Evolutionary conservation across 768 basidiomycete genomes (phyloP), one percentile per base, ranked within the genome.

Genomic region (Clitopilus passeckerianus): DNA sequence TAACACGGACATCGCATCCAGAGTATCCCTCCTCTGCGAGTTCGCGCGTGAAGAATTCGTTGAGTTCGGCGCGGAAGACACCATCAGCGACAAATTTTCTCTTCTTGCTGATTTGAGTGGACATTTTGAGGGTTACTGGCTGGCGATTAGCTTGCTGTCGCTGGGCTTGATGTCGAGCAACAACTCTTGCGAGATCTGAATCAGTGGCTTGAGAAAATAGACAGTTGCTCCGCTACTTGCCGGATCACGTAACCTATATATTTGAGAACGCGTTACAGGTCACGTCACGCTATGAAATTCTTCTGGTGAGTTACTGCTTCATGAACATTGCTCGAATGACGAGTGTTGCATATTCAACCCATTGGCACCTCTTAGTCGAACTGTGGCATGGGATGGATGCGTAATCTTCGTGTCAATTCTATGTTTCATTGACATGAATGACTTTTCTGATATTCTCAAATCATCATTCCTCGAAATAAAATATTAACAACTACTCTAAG

Each of bases 1-100:
- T 98, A 63, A 98, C 95, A 71, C 97, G 94, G 75, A 99, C 97
- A 78, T 99, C 97, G 76, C 97, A 99, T 58, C 97, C 97, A 78
- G 97, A 98, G 86, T 98, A 99, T 67, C 96, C 96, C 78, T 99
- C 97, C 78, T 95, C 95, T 57, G 97, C 92, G 69, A 98, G 91
- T 78, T 98, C 96, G 67, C 95, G 89, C 61, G 87, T 93, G 77
- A 98, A 97, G 85, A 99, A 98, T 78, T 99, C 97, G 73, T 93
- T 93, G 75, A 99, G 86, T 80, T 99, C 97, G 66, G 97, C 97
- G 74, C 93, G 94, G 86, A 95, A 96, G 59, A 98, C 95, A 87
- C 95, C 95, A 73, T 97, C 95, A 59, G 95, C 94, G 70, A 96
- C 91, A 70, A 96, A 95, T 86, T 95, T 98, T 83, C 94, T 88